These are phyloP conservation scores for Mucuna pruriens DNA, from an alignment of 306 rosid species.

Conservation along the genomic window DNA sequence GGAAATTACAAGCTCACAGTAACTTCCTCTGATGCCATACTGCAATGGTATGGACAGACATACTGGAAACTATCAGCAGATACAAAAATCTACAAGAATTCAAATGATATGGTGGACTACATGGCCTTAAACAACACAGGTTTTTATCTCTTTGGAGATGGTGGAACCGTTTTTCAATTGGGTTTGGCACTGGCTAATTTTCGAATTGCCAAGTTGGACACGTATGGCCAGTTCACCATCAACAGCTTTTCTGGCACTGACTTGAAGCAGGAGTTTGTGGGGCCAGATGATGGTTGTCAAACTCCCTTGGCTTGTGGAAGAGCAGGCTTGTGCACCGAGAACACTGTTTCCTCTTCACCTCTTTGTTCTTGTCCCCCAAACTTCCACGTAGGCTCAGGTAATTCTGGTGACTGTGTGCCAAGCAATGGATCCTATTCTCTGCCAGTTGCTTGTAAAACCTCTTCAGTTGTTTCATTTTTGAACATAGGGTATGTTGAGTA, in stretches of 20 bases:
- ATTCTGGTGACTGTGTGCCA: slow-evolving; percentile 64
- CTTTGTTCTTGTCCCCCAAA: slow-evolving; percentile 76
- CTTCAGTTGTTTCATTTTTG: slow-evolving; percentile 60
- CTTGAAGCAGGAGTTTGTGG: slow-evolving; percentile 62
- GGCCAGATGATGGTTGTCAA: slow-evolving; percentile 66
- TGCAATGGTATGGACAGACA: slow-evolving; percentile 77
- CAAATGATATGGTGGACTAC: slow-evolving; percentile 51
- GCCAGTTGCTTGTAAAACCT: slow-evolving; percentile 60
- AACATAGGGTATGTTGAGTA: slow-evolving; percentile 63
- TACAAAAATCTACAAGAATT: slow-evolving; percentile 46
- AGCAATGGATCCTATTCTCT: slow-evolving; percentile 59
- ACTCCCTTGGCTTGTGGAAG: slow-evolving; percentile 75
- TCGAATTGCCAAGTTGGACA: slow-evolving; percentile 64
- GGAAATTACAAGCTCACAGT: slow-evolving; percentile 60
- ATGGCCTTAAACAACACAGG: slow-evolving; percentile 69
- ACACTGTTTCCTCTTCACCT: slow-evolving; percentile 47
- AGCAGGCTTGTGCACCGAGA: slow-evolving; percentile 61
- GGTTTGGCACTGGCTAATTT: slow-evolving; percentile 54
- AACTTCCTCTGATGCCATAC: slow-evolving; percentile 63
- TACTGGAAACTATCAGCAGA: slow-evolving; percentile 83
- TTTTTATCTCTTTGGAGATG: slow-evolving; percentile 62
- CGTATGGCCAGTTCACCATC: slow-evolving; percentile 60
- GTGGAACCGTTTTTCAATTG: slow-evolving; percentile 60
- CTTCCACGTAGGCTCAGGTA: slow-evolving; percentile 55
- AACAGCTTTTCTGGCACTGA: slow-evolving; percentile 57